Base-by-base conservation (phyloP, 768 basidiomycete species). In the Paxillus rubicundulus region DNA sequence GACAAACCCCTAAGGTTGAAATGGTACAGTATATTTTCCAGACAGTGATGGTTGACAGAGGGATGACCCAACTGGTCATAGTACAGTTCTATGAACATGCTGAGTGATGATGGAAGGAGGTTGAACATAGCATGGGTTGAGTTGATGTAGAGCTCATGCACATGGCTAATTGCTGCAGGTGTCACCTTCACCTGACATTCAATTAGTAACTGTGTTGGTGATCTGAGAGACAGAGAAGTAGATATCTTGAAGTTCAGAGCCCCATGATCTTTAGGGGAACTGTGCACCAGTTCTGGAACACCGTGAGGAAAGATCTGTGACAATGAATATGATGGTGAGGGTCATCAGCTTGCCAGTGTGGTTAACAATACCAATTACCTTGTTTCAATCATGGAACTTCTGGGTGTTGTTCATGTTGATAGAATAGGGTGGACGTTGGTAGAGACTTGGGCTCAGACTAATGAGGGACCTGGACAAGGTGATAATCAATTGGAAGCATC, bases 201-300 rank as follows among this genome's bases (percentile, higher is more conserved):
- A n/a, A n/a, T n/a, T n/a, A n/a, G n/a, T n/a, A n/a, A n/a, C n/a
- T n/a, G n/a, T n/a, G n/a, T n/a, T n/a, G n/a, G n/a, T n/a, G n/a
- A n/a, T n/a, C n/a, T n/a, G n/a, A n/a, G n/a, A n/a, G n/a, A n/a
- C n/a, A n/a, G 4, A 9, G n/a, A n/a, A n/a, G n/a, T n/a, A 40
- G 9, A 2, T 44, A 74, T 75, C 62, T 67, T 70, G 53, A 73
- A 79, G 46, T 78, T 62, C 6, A 59, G 34, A 0, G 54, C 54
- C 0, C 59, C 61, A 57, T 60, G 74, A 1, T 59, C 36, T 0
- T 70, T 49, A 0, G 74, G 69, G 3, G 64, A 54, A 0, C 54
- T 36, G 28, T 58, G 51, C 0, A 79, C 77, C 4, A 69, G 50
- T 16, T 66, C 52, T 0, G 77, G 76, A 7, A 67, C 52, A 1